Base-by-base conservation (phyloP, 2,329 filamentous ascomycete genomes). In the Xylariales sp. region DNA sequence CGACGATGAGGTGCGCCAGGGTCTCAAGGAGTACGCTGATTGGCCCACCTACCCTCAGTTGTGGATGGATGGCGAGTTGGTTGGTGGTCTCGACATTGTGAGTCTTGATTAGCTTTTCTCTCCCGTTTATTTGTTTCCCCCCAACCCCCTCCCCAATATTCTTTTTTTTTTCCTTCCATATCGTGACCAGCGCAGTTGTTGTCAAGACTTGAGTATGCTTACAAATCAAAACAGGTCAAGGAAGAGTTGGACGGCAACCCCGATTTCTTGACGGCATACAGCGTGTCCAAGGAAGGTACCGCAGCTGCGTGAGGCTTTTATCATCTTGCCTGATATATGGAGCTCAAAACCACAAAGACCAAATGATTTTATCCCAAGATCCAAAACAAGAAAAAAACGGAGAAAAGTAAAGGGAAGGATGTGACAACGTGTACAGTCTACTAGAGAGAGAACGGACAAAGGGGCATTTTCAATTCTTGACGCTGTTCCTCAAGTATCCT, bases 21-120 rank as follows among this genome's bases (percentile, higher is more conserved):
- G 93, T 1, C 67, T 98, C 56, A 98, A 98, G 74, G 88, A 93
- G 66, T 97, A 82, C 61, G 89, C 89, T n/a, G 93, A 97, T 45
- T 98, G 93, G 93, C 93, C 93, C 8, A 98, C 93, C 0, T 98
- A 88, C 65, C 93, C 93, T 15, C 93, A 98, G 64, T 69, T 98
- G 45, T 98, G 91, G 82, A 80, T 95, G 11, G 78, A 83, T 43
- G 91, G 93, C 12, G 89, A 96, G 61, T 70, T 98, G 34, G 84
- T 97, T 16, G 91, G 93, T 41, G 93, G 93, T 2, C 67, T 98
- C 52, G 93, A 98, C 62, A 98, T 98, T 65, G 91, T 96, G 70
- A 74, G 88, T 70, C 11, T 47, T 32, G n/a, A 19, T 8, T 19
- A 7, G 4, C 13, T n/a, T 19, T 16, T 34, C n/a, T 13, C 3